Conservation (phyloP, 1,284 basidiomycete species). For the Ceratobasidium sp. region DNA sequence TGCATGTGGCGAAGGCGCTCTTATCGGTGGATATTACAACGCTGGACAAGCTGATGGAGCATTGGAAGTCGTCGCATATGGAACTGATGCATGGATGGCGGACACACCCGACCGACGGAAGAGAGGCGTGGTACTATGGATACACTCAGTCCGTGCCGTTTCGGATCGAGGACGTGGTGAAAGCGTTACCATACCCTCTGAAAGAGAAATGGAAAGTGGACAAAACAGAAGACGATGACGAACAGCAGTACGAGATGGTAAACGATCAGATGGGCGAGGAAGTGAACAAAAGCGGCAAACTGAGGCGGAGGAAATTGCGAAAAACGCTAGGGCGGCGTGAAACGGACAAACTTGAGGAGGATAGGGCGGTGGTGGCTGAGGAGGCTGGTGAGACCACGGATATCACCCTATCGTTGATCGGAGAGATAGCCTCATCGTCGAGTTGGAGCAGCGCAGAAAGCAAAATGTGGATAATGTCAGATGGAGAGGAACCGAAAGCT, state of each 20-base stretch:
- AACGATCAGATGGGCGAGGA: not conserved
- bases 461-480: not conserved
- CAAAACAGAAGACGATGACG: not conserved
- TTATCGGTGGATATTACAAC: not conserved
- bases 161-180: not conserved
- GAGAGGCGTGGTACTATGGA: not conserved
- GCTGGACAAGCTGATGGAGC: not conserved
- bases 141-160: not conserved
- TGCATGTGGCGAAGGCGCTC: slow-evolving; percentile 3
- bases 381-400: not conserved
- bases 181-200: slow-evolving; percentile 9
- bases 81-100: slow-evolving; percentile 6
- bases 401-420: not conserved
- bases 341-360: not conserved
- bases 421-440: slow-evolving; percentile 1
- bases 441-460: slow-evolving; percentile 2
- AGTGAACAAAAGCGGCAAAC: too few relatives aligned
- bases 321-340: not conserved
- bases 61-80: not conserved
- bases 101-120: not conserved
- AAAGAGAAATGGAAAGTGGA: not conserved
- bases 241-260: not conserved
- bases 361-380: not conserved
- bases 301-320: not conserved
- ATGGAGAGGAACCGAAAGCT: not conserved